Percentiles rank a stretch among this genome's conserved stretches.
These are phyloP conservation scores for Leptographium procerum DNA, from an alignment of 2,329 filamentous ascomycete genomes.

Conservation along the genomic window DNA sequence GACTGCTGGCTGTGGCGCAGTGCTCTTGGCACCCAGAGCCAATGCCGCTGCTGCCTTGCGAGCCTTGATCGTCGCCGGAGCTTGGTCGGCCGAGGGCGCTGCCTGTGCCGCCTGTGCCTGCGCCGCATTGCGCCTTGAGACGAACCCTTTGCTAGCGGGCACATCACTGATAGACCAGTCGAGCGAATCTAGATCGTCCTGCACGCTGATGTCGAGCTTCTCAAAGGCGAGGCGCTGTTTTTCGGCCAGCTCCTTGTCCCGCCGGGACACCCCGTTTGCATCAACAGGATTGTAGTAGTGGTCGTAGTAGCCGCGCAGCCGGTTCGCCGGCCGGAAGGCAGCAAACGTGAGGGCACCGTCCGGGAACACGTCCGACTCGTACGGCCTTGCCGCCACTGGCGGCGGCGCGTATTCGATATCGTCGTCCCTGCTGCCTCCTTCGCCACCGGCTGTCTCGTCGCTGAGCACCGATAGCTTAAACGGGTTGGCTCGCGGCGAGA, in stretches of 20 bases:
- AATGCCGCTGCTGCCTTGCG: conserved; percentile 43
- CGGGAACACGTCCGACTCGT: conserved; percentile 59
- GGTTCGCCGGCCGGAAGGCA: conserved; percentile 44
- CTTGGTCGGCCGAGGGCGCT: background rate
- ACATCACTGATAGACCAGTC: conserved; percentile 49
- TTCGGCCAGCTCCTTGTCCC: conserved; percentile 49
- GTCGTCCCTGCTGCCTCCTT: conserved; percentile 48
- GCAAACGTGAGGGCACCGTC: conserved; percentile 44
- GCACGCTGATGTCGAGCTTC: conserved; percentile 55
- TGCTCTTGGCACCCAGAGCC: conserved; percentile 24
- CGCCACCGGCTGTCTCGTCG: conserved; percentile 23
- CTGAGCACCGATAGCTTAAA: conserved; percentile 54
- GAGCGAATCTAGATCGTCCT: conserved; percentile 52
- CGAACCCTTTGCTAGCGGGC: conserved; percentile 31
- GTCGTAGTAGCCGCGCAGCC: conserved; percentile 50
- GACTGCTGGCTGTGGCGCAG: conserved; percentile 11
- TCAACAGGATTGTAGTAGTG: conserved; percentile 53
- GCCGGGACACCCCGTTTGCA: conserved; percentile 52
- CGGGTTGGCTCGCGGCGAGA: conserved; percentile 36
- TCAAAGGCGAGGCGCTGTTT: conserved; percentile 38
- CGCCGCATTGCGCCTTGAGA: conserved; percentile 14
- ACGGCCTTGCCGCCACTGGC: conserved; percentile 51
- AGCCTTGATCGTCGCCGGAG: conserved; percentile 41
- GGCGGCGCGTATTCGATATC: conserved; percentile 90
- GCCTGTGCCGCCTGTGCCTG: background rate